Evolutionary conservation across 129 eudicot species (phyloP), one percentile per base, ranked within the genome.

Genomic region (Saussurea involucrata): DNA sequence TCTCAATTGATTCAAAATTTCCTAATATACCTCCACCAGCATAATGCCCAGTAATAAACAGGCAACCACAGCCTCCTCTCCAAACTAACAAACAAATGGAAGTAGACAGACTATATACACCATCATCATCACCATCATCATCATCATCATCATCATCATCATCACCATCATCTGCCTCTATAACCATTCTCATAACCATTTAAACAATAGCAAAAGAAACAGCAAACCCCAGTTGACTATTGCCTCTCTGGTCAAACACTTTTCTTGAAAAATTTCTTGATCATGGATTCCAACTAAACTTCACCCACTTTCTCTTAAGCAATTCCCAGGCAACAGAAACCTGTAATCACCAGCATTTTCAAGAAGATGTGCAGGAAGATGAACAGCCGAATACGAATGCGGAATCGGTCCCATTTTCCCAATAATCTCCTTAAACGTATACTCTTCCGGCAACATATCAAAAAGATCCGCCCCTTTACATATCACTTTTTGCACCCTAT

Each of bases 371-470:
- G 87, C 86, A 0, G 98, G 98, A 58, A 93, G 97, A 87, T 93
- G 94, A 73, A 90, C 98, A 4, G 92, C 98, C 0, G 98, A 93
- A 76, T 88, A 93, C 7, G 98, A 93, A 84, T 87, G 96, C 11
- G 98, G 97, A 24, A 93, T 85, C 42, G 96, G 88, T 9, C 98
- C 98, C 97, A 92, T 84, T 63, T 90, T 92, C 42, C 90, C 96
- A 2, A 92, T 92, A 0, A 92, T 86, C n/a, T 88, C 98, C 86
- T 83, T 87, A 46, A 93, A 93, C 1, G 93, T 88, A 60, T 93
- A 90, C 83, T 93, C 98, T 71, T 93, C 98, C 0, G 98, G 98
- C 17, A 93, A 70, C 98, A 93, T 93, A 49, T 93, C 98, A 57
- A 90, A 93, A 65, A 93, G 84, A 76, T 93, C 92, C 12, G 90